Percentiles rank a stretch among this genome's conserved stretches.
phyloP scores from a whole-genome alignment of 176 grass and related monocot genomes.

The Musa beccarii region DNA sequence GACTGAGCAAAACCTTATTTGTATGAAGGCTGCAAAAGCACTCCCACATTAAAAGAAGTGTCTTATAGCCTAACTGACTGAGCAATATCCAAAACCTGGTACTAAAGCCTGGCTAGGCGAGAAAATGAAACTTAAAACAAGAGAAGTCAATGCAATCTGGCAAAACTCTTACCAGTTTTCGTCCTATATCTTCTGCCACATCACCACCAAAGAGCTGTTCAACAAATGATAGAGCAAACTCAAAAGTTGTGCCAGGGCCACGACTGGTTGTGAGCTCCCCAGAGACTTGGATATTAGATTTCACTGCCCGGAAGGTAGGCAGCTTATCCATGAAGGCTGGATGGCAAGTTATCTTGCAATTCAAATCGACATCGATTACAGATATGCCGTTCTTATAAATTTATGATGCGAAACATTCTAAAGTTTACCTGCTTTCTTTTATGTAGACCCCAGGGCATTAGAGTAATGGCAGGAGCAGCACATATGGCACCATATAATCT shows the following conservation, averaged over 20 bases:
- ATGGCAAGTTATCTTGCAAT: constrained; percentile 80
- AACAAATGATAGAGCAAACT: constrained; percentile 81
- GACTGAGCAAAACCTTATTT: too few relatives aligned
- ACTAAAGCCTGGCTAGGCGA: too few relatives aligned
- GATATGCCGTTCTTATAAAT: background rate
- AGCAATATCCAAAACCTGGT: too few relatives aligned
- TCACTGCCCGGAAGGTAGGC: constrained; percentile 72
- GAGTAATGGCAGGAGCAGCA: constrained; percentile 68
- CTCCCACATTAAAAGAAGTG: too few relatives aligned
- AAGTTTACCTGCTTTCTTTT: constrained; percentile 60
- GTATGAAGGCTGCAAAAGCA: too few relatives aligned
- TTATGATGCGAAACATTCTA: background rate
- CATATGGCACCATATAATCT: constrained; percentile 90
- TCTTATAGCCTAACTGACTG: too few relatives aligned
- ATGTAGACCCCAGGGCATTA: constrained; percentile 81
- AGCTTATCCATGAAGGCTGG: constrained; percentile 83
- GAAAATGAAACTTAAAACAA: background rate
- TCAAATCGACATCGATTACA: background rate
- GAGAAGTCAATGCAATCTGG: constrained; percentile 5
- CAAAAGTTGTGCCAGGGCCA: constrained; percentile 70
- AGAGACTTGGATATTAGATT: constrained; percentile 75
- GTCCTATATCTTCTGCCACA: constrained; percentile 44
- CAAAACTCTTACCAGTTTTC: constrained; percentile 45
- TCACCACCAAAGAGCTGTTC: constrained; percentile 63
- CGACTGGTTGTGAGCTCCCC: constrained; percentile 85